Conservation (phyloP, 1,284 basidiomycete genomes). For the Austroboletus novae-zelandiae region DNA sequence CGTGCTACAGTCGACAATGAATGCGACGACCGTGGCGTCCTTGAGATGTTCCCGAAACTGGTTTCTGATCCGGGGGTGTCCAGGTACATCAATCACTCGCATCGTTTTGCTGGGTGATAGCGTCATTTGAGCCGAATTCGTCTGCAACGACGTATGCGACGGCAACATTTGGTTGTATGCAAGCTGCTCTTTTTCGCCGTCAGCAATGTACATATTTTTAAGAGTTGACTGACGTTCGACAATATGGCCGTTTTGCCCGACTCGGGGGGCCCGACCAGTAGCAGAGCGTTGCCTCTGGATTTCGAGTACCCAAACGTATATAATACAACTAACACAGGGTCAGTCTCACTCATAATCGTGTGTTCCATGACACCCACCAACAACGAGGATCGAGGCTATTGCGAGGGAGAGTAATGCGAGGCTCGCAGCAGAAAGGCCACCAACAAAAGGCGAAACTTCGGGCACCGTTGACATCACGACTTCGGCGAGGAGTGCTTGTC, state of each 20-base stretch:
- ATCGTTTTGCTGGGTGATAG: conserved; percentile 43
- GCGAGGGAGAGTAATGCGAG: conserved; percentile 25
- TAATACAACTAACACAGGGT: conserved; percentile 35
- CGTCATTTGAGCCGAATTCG: conserved; percentile 51
- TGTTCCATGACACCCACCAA: conserved; percentile 20
- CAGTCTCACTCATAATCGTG: conserved; percentile 6
- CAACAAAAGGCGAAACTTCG: conserved; percentile 19
- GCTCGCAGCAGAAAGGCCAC: conserved; percentile 21
- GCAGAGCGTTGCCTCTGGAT: conserved; percentile 52
- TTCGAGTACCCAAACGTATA: conserved; percentile 44
- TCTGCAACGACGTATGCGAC: conserved; percentile 73
- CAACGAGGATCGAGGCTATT: conserved; percentile 19
- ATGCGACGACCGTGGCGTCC: conserved; percentile 62
- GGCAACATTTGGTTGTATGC: conserved; percentile 60
- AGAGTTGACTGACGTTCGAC: conserved; percentile 41
- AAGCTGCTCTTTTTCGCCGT: conserved; percentile 45
- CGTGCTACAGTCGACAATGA: conserved; percentile 74
- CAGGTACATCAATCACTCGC: conserved; percentile 69
- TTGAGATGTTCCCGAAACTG: conserved; percentile 64
- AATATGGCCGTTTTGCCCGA: conserved; percentile 75
- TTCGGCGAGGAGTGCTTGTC: conserved; percentile 3
- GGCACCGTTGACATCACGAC: conserved; percentile 6
- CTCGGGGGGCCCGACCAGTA: conserved; percentile 69
- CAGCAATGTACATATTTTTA: conserved; percentile 25
- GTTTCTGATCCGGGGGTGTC: conserved; percentile 71